Conservation (phyloP, 345 rosid species). For the Eucalyptus pauciflora region DNA sequence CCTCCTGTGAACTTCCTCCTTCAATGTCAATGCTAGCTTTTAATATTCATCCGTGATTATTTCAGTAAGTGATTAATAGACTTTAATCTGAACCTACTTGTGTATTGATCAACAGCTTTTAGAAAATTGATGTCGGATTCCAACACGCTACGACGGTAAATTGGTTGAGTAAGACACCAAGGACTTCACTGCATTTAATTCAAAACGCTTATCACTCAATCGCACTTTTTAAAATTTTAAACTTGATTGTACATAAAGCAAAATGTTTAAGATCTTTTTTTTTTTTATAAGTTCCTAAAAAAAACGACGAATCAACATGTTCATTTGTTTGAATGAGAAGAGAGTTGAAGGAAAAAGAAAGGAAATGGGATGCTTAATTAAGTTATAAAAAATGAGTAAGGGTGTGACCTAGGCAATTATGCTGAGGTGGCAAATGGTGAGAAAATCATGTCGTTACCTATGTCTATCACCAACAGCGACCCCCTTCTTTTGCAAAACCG, state of each 20-base stretch:
- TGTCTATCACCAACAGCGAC: neutral
- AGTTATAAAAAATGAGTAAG: neutral
- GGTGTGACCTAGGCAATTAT: neutral
- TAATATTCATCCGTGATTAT: neutral
- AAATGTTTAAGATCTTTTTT: rapidly evolving
- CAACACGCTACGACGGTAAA: rapidly evolving
- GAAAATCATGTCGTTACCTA: too few species aligned
- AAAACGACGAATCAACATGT: rapidly evolving
- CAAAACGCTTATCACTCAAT: rapidly evolving
- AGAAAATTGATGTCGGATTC: rapidly evolving
- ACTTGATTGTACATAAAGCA: too few species aligned
- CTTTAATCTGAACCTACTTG: too few species aligned
- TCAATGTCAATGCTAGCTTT: neutral
- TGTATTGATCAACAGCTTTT: neutral
- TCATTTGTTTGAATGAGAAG: neutral
- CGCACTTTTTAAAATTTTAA: rapidly evolving
- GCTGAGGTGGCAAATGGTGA: rapidly evolving
- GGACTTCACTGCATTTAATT: rapidly evolving
- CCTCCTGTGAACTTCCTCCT: neutral
- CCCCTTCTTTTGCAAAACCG: neutral
- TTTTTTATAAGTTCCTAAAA: neutral
- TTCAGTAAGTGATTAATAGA: neutral
- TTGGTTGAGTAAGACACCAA: too few species aligned
- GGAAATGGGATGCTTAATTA: rapidly evolving
- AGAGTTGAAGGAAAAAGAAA: neutral